These are phyloP conservation scores for Tylopilus cervinicoccineus DNA, from an alignment of 768 basidiomycete species.

Conservation along the genomic window DNA sequence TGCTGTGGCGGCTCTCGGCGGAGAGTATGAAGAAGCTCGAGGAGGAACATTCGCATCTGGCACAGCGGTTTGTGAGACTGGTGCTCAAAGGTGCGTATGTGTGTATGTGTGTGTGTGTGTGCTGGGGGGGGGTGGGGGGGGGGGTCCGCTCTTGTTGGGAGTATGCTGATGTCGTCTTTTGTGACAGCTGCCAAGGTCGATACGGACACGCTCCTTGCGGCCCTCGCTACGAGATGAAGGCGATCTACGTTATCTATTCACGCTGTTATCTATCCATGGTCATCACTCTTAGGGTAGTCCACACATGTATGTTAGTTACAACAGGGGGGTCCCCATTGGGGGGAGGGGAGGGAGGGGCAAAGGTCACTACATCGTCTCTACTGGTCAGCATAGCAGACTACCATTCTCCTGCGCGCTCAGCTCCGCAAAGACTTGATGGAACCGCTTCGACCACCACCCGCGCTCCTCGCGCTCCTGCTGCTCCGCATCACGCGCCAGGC, in stretches of 20 bases:
- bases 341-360: no score
- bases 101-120: no score
- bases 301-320: no score
- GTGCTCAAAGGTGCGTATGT: conserved; percentile 64
- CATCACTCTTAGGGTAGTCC: no score
- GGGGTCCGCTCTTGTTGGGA: not conserved
- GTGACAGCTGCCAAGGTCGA: conserved; percentile 58
- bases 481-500: conserved; percentile 23
- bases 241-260: not conserved
- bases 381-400: not conserved
- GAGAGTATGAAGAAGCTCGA: conserved; percentile 61
- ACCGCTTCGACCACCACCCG: conserved; percentile 69
- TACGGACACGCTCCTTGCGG: conserved; percentile 56
- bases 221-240: conserved; percentile 43
- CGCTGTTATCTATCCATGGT: conserved; percentile 3
- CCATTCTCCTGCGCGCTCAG: conserved; percentile 33
- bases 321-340: no score
- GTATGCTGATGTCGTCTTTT: not conserved
- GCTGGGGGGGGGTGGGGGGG: no score
- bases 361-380: no score
- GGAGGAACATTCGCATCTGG: conserved; percentile 60
- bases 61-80: conserved; percentile 60
- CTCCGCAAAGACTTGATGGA: conserved; percentile 59
- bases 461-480: conserved; percentile 62
- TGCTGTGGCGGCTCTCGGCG: conserved; percentile 76